Evolutionary conservation across 495 filamentous ascomycete genomes (phyloP).

Genomic region (Cenococcum geophilum): DNA sequence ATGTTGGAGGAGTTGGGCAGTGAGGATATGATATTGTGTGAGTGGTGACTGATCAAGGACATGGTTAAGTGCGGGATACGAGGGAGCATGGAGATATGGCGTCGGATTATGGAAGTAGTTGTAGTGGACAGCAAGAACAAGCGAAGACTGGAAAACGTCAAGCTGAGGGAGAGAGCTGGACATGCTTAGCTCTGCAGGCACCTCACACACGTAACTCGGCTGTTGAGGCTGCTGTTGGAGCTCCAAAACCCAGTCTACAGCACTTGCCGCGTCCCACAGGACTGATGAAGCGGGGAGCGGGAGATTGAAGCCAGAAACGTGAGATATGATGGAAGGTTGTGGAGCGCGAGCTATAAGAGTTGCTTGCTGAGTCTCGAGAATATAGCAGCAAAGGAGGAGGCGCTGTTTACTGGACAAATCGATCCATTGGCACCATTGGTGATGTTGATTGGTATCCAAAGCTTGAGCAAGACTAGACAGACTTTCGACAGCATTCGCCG

Average conservation of each 20-base stretch:
- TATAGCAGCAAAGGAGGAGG: constrained; percentile 33
- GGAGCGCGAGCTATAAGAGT: constrained; percentile 30
- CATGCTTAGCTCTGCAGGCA: constrained; percentile 11
- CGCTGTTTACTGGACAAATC: constrained; percentile 25
- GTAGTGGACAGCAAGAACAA: constrained; percentile 32
- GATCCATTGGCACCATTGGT: constrained; percentile 27
- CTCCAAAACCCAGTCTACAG: constrained; percentile 20
- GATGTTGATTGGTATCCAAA: constrained; percentile 14
- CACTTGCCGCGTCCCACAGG: constrained; percentile 28
- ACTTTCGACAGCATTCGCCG: constrained; percentile 10
- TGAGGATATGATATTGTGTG: constrained; percentile 23
- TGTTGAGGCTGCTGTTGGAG: constrained; percentile 21
- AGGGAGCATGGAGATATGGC: constrained; percentile 13
- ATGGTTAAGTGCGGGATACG: constrained; percentile 16
- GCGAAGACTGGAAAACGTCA: constrained; percentile 34
- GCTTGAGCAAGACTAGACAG: constrained; percentile 5
- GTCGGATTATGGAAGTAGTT: constrained; percentile 22
- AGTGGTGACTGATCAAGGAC: constrained; percentile 18
- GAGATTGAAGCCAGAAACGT: constrained; percentile 25
- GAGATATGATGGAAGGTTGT: constrained; percentile 8
- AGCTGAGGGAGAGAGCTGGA: neutral
- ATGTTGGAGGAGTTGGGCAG: constrained; percentile 30
- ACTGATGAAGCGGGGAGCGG: constrained; percentile 27
- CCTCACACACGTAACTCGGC: constrained; percentile 15
- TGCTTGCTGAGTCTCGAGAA: constrained; percentile 36